Evolutionary conservation across 1,139 yeast genomes (phyloP).

Genomic region (Suhomyces atakaporum): DNA sequence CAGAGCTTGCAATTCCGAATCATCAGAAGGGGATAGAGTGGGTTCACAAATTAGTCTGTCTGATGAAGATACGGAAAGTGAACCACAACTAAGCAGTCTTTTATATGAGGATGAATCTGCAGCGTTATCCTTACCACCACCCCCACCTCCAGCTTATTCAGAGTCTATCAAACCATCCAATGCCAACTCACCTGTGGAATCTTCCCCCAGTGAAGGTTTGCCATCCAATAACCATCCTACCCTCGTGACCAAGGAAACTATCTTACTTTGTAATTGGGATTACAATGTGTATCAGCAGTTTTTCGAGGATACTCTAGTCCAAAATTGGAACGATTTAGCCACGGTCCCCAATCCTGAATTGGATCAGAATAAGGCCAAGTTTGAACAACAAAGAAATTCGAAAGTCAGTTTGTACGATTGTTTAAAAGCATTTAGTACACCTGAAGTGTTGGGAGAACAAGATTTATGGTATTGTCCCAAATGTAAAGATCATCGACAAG

Average conservation of each 20-base stretch:
- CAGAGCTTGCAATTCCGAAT: constrained; percentile 1
- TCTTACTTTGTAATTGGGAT: constrained; percentile 77
- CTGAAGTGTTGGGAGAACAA: constrained; percentile 84
- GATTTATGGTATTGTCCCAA: constrained; percentile 94
- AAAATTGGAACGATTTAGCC: constrained; percentile 57
- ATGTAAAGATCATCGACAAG: constrained; percentile 87
- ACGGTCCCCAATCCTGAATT: constrained; percentile 54
- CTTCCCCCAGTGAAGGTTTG: constrained; percentile 5
- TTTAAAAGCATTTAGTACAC: constrained; percentile 69
- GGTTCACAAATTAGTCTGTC: constrained; percentile 15
- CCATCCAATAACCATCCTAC: constrained; percentile 22
- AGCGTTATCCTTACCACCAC: constrained; percentile 19
- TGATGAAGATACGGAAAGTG: constrained; percentile 24
- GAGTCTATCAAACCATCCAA: constrained; percentile 26
- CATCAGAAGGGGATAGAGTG: constrained; percentile 5
- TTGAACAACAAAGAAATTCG: constrained; percentile 45
- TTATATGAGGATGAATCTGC: constrained; percentile 28
- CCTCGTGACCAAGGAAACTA: constrained; percentile 38
- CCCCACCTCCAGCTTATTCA: constrained; percentile 19
- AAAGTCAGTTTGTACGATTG: constrained; percentile 73
- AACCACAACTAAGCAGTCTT: constrained; percentile 22
- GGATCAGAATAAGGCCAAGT: constrained; percentile 44
- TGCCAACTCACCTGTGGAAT: constrained; percentile 26
- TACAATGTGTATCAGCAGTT: constrained; percentile 47
- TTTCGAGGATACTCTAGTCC: constrained; percentile 48